Evolutionary conservation across 441 rosid genomes (phyloP).

Genomic region (Pelargonium australe): DNA sequence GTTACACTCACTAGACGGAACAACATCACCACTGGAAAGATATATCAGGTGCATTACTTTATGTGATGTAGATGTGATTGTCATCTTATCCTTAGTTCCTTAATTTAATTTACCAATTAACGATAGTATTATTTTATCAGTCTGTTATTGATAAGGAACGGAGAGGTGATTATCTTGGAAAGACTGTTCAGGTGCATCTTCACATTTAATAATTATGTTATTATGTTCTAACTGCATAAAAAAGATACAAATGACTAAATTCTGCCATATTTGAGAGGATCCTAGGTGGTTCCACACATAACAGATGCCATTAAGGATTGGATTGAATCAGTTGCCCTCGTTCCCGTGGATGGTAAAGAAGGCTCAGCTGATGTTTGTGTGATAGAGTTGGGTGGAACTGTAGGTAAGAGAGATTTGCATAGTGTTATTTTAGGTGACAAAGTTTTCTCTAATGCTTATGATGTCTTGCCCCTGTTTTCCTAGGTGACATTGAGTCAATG

Average conservation of each 20-base stretch:
- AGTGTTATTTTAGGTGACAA: constrained; percentile 5
- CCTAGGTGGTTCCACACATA: constrained; percentile 67
- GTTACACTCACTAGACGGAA: constrained; percentile 60
- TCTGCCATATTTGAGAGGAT: constrained; percentile 14
- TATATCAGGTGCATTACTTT: constrained; percentile 50
- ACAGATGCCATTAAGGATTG: constrained; percentile 65
- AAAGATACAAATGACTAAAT: constrained; percentile 7
- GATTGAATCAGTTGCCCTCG: constrained; percentile 52
- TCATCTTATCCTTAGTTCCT: not conserved
- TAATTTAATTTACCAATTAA: constrained; percentile 15
- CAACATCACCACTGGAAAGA: constrained; percentile 73
- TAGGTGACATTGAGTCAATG: constrained; percentile 63
- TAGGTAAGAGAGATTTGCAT: constrained; percentile 37
- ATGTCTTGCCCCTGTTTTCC: constrained; percentile 7
- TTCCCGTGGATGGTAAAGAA: constrained; percentile 68
- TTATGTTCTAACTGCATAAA: constrained; percentile 13
- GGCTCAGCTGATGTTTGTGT: constrained; percentile 65
- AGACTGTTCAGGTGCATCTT: constrained; percentile 61
- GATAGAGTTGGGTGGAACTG: constrained; percentile 75
- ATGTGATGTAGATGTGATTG: not conserved
- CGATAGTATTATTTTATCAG: constrained; percentile 25
- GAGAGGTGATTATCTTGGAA: constrained; percentile 66
- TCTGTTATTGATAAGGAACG: constrained; percentile 77
- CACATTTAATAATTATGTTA: not conserved
- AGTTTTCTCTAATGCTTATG: constrained; percentile 13